Percentiles rank a stretch among this genome's conserved stretches.
Evolutionary conservation across 2,329 filamentous ascomycete genomes (phyloP).

Genomic region (Colletotrichum coccodes): DNA sequence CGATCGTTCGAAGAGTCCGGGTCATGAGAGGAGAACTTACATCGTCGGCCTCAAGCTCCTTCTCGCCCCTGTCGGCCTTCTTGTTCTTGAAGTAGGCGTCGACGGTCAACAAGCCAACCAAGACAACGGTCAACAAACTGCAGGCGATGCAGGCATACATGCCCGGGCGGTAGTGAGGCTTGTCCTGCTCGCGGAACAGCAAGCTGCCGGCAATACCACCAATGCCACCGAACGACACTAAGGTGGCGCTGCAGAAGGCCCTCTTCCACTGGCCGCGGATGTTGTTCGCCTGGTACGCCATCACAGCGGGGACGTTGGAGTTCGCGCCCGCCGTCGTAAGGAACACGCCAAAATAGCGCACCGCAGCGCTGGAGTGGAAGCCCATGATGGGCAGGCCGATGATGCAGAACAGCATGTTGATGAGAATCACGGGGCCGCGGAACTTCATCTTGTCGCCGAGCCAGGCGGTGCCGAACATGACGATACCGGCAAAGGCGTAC

Average conservation of each 20-base stretch:
- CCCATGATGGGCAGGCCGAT: slow-evolving; percentile 80
- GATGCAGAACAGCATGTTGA: slow-evolving; percentile 73
- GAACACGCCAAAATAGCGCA: slow-evolving; percentile 81
- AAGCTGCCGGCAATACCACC: slow-evolving; percentile 81
- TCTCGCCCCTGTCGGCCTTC: slow-evolving; percentile 64
- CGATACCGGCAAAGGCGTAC: slow-evolving; percentile 71
- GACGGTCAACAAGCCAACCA: slow-evolving; percentile 53
- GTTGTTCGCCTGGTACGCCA: slow-evolving; percentile 89
- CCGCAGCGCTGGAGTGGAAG: slow-evolving; percentile 64
- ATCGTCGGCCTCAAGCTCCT: slow-evolving; percentile 59
- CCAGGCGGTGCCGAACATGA: slow-evolving; percentile 70
- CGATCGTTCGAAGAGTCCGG: not conserved
- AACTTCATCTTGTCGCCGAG: slow-evolving; percentile 73
- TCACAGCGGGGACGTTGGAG: slow-evolving; percentile 77
- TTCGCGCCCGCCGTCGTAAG: slow-evolving; percentile 81
- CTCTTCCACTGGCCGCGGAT: slow-evolving; percentile 91
- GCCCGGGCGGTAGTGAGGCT: slow-evolving; percentile 63
- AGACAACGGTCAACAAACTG: slow-evolving; percentile 54
- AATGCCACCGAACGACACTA: slow-evolving; percentile 81
- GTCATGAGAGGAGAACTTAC: slow-evolving; percentile 48
- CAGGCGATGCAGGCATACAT: slow-evolving; percentile 66
- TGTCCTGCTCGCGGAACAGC: slow-evolving; percentile 73
- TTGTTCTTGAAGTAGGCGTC: slow-evolving; percentile 56
- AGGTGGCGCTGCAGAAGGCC: slow-evolving; percentile 79
- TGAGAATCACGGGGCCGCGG: slow-evolving; percentile 73